Conservation (phyloP, 108 stramenopile species). For the Skeletonema marinoi region DNA sequence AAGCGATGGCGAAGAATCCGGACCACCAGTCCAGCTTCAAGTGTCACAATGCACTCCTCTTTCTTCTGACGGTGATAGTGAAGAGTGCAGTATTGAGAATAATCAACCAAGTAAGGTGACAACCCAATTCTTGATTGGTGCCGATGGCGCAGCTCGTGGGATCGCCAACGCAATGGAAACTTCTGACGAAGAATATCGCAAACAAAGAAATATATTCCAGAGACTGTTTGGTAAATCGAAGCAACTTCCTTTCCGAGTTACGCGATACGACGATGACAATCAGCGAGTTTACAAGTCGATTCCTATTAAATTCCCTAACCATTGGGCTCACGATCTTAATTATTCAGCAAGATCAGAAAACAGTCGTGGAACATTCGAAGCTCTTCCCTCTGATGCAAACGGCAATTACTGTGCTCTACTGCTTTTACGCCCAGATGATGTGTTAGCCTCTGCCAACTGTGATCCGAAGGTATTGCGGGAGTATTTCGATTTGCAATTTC, state of each 20-base stretch:
- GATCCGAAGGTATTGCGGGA: constrained; percentile 39
- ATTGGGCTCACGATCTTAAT: constrained; percentile 57
- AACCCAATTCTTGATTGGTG: constrained; percentile 36
- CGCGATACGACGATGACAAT: constrained; percentile 41
- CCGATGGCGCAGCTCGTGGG: constrained; percentile 43
- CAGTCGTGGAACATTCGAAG: constrained; percentile 56
- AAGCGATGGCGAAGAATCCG: neutral
- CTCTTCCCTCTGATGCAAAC: constrained; percentile 50
- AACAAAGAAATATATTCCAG: neutral
- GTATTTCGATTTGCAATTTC: constrained; percentile 50
- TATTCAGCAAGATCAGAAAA: constrained; percentile 43
- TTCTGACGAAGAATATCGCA: constrained; percentile 13
- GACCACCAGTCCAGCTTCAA: constrained; percentile 17
- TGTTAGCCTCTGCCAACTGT: constrained; percentile 24
- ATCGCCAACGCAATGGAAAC: constrained; percentile 46
- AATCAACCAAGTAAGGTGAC: constrained; percentile 4
- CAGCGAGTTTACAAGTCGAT: constrained; percentile 62
- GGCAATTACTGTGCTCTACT: constrained; percentile 57
- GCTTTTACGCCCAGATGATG: constrained; percentile 52
- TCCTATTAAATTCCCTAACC: constrained; percentile 46
- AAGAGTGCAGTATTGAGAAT: constrained; percentile 24
- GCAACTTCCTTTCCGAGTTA: constrained; percentile 15
- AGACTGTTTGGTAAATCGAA: neutral
- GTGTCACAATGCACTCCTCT: constrained; percentile 28
- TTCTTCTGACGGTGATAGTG: neutral